Evolutionary conservation across 345 rosid genomes (phyloP), one percentile per base, ranked within the genome.

Genomic region (Linum usitatissimum): DNA sequence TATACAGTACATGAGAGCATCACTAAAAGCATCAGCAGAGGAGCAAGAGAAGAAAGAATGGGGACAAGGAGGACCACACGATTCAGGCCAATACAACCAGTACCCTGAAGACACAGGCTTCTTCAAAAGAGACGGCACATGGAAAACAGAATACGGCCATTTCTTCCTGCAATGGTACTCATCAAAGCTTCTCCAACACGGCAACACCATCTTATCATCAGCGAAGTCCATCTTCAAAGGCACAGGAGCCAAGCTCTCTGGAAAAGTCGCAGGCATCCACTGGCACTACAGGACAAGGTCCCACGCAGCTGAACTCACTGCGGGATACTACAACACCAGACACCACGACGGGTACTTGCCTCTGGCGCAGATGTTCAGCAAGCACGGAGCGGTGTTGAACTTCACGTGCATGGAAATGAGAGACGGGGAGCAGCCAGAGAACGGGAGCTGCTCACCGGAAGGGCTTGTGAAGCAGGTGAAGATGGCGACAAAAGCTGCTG

Each of bases 81-180:
- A 70, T 55, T 65, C 80, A 68, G 38, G 78, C 36, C 68, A 65
- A 66, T 64, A 70, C 66, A 70, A 66, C 66, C 75, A 79, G 14
- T 73, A 70, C 63, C 80, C 65, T 53, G 86, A 79, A 53, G 55
- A 58, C 15, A 71, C 80, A 21, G 78, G 71, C 34, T 77, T 82
- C 67, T 82, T 80, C 63, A 73, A 66, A 70, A 77, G 75, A 30
- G 68, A 65, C 23, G 84, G 86, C 42, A 67, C 79, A 13, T 80
- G 86, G 84, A 68, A 76, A 63, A 67, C 75, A 23, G 69, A 71
- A 21, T 70, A 70, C 30, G 82, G 84, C 18, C 64, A 70, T 18
- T 75, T 73, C 70, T 82, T 82, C 60, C 81, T 82, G 12, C 71
- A 75, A 34, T 82, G 86, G 83, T 82, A 82, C 72, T 82, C 80